Evolutionary conservation across 345 rosid species (phyloP).

Genomic region (Citrus hindsii): DNA sequence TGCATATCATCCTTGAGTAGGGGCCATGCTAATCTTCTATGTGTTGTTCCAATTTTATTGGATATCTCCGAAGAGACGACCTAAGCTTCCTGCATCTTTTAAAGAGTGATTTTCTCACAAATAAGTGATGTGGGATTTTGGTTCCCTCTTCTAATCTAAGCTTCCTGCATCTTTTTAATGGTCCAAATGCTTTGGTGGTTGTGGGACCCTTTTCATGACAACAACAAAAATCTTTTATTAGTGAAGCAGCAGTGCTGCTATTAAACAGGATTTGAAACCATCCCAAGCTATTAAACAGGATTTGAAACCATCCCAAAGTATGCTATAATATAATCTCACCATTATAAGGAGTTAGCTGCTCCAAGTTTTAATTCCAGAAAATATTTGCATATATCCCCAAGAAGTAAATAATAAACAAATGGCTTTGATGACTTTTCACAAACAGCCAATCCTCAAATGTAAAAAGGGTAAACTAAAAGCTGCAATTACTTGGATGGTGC

Average conservation of each 20-base stretch:
- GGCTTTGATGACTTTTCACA: not conserved
- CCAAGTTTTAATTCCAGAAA: not conserved
- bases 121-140: not conserved
- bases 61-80: too few relatives aligned
- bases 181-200: too few relatives aligned
- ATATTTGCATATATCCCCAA: not conserved
- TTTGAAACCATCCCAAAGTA: not conserved
- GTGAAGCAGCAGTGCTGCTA: not conserved
- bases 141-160: not conserved
- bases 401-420: not conserved
- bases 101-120: not conserved
- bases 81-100: not conserved
- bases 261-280: not conserved
- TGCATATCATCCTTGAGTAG: too few relatives aligned
- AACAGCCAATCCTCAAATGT: not conserved
- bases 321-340: not conserved
- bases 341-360: not conserved
- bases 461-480: not conserved
- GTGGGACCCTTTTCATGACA: too few relatives aligned
- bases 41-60: too few relatives aligned
- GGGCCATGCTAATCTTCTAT: too few relatives aligned
- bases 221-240: not conserved
- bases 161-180: too few relatives aligned
- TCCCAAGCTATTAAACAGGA: not conserved
- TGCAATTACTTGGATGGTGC: not conserved